These are phyloP conservation scores for Lizonia empirigonia DNA, from an alignment of 2,329 filamentous ascomycete genomes.

Conservation along the genomic window DNA sequence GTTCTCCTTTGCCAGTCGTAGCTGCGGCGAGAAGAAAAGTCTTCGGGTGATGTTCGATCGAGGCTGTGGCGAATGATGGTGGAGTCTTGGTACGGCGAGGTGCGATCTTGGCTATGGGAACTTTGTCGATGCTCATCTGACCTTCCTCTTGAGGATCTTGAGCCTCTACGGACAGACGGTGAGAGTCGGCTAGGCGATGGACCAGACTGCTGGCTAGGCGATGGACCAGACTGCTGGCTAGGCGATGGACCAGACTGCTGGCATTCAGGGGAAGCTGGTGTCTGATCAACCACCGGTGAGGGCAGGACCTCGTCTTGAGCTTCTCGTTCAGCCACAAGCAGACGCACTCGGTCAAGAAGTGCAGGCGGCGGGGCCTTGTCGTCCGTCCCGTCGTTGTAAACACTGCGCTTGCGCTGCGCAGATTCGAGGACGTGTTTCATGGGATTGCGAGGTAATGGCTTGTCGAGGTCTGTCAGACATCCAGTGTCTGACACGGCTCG, in stretches of 20 bases:
- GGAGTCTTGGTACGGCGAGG: conserved; percentile 36
- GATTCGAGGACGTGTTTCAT: conserved; percentile 8
- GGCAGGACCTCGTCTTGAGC: conserved; percentile 18
- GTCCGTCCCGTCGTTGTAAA: conserved; percentile 17
- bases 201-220: no score
- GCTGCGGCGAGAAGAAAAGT: conserved; percentile 38
- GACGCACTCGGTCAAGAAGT: conserved; percentile 34
- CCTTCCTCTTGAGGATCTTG: conserved; percentile 31
- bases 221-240: no score
- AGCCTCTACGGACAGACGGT: conserved; percentile 30
- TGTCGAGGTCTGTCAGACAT: conserved; percentile 1
- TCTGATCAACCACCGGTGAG: conserved; percentile 8
- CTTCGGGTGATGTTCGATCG: conserved; percentile 38
- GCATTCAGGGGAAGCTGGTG: conserved; percentile 21
- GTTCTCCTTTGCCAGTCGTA: conserved; percentile 40
- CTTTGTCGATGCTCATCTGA: conserved; percentile 40
- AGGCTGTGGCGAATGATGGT: conserved; percentile 26
- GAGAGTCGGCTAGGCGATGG: conserved; percentile 25
- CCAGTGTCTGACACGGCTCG: conserved; percentile 23
- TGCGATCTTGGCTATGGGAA: conserved; percentile 37
- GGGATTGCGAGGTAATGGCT: conserved; percentile 13
- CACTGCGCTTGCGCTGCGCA: conserved; percentile 9
- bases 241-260: conserved; percentile 5
- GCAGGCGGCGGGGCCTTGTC: conserved; percentile 31
- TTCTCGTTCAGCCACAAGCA: conserved; percentile 30